These are phyloP conservation scores for Alternaria consortialis DNA, from an alignment of 2,329 filamentous ascomycete species.

Conservation along the genomic window DNA sequence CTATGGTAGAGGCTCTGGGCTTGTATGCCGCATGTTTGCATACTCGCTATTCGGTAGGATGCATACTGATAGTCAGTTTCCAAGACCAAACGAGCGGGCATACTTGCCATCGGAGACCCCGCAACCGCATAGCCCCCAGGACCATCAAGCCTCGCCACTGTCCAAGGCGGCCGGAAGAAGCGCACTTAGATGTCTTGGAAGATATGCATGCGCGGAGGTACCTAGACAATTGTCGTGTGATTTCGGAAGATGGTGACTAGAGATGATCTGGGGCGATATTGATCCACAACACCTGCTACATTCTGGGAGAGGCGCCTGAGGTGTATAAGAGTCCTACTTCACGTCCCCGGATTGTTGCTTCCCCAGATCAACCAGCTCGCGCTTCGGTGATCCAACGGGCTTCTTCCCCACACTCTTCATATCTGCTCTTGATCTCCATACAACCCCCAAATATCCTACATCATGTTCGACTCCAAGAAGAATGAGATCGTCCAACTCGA, in stretches of 20 bases:
- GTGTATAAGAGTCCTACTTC: conserved; percentile 33
- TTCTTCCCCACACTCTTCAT: conserved; percentile 19
- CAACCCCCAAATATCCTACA: not conserved
- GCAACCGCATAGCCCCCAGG: conserved; percentile 9
- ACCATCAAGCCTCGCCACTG: conserved; percentile 22
- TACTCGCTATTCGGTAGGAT: conserved; percentile 5
- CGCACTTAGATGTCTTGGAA: conserved; percentile 35
- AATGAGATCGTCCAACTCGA: conserved; percentile 41
- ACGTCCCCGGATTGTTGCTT: conserved; percentile 31
- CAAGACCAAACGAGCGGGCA: conserved; percentile 13
- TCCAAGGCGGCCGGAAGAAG: conserved; percentile 37
- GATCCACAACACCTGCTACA: conserved; percentile 1
- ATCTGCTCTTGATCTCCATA: not conserved
- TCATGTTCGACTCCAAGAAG: conserved; percentile 37
- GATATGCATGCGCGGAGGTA: conserved; percentile 23
- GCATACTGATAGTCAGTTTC: conserved; percentile 4
- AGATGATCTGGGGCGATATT: conserved; percentile 6
- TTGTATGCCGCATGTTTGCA: conserved; percentile 20
- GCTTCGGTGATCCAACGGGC: conserved; percentile 27
- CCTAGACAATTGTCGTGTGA: conserved; percentile 17
- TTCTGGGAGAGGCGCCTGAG: not conserved
- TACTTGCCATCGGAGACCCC: conserved; percentile 23
- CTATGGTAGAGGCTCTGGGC: conserved; percentile 16
- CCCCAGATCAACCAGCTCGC: conserved; percentile 38
- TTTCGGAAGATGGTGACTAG: conserved; percentile 22